These are phyloP conservation scores for Trametes polyzona DNA, from an alignment of 1,284 basidiomycete species.

Conservation along the genomic window DNA sequence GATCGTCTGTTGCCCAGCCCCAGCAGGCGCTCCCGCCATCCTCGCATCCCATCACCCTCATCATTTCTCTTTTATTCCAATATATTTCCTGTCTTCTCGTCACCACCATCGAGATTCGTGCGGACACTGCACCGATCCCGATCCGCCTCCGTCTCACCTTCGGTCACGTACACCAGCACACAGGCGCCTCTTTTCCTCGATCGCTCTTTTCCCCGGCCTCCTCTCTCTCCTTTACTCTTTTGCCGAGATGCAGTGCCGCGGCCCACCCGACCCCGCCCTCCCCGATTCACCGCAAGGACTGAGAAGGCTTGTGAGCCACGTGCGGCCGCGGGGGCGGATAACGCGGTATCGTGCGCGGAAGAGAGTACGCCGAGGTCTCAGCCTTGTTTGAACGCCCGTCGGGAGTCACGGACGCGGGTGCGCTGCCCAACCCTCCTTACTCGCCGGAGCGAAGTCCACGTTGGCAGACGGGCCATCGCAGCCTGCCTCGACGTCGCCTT, in stretches of 20 bases:
- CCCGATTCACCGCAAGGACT: background rate
- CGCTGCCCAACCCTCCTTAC: constrained; percentile 11
- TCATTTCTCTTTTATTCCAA: constrained; percentile 11
- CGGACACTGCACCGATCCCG: constrained; percentile 11
- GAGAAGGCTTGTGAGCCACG: background rate
- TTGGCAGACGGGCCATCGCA: constrained; percentile 13
- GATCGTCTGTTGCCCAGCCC: constrained; percentile 17
- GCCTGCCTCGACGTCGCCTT: background rate
- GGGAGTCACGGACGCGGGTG: background rate
- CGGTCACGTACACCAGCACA: background rate
- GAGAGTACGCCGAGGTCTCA: constrained; percentile 1
- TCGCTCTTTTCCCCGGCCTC: constrained; percentile 7
- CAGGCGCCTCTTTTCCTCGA: background rate
- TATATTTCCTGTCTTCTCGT: background rate
- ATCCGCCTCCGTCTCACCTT: constrained; percentile 3
- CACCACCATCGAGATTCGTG: constrained; percentile 7
- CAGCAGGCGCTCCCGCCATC: background rate
- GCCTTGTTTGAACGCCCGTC: background rate
- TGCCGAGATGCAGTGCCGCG: constrained; percentile 17
- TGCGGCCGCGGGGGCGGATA: background rate
- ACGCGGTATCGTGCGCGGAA: background rate
- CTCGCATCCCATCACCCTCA: constrained; percentile 10
- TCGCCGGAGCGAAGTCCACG: constrained; percentile 13
- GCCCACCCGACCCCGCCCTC: background rate
- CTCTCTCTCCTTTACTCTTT: background rate